Percentiles rank a stretch among this genome's conserved stretches.
Evolutionary conservation across 495 filamentous ascomycete genomes (phyloP).

Genomic region (Lentithecium fluviatile): DNA sequence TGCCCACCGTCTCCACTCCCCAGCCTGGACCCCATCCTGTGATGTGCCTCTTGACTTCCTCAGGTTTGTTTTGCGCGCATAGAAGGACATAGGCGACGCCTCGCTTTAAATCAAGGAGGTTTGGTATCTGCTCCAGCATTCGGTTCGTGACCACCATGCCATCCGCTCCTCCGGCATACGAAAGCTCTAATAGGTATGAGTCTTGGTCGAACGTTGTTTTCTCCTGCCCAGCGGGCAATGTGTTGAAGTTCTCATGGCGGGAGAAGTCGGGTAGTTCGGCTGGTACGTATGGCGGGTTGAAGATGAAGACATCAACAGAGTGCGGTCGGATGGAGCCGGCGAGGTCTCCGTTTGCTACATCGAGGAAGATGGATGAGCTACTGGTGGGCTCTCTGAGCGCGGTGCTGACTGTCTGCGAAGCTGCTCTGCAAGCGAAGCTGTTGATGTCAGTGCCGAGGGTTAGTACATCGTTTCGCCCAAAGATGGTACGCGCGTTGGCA

Average conservation of each 20-base stretch:
- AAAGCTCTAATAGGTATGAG: slow-evolving; percentile 76
- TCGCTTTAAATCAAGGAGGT: slow-evolving; percentile 55
- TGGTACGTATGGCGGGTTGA: slow-evolving; percentile 97
- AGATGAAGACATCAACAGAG: slow-evolving; percentile 78
- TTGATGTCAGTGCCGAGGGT: slow-evolving; percentile 81
- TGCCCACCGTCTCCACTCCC: slow-evolving; percentile 75
- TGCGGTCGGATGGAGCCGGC: slow-evolving; percentile 53
- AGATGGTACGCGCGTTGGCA: slow-evolving; percentile 68
- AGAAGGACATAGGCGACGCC: slow-evolving; percentile 89
- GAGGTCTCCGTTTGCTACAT: slow-evolving; percentile 66
- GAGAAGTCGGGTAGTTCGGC: slow-evolving; percentile 61
- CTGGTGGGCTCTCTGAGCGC: slow-evolving; percentile 46
- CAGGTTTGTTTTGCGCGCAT: slow-evolving; percentile 81
- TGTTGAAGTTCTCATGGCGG: slow-evolving; percentile 35
- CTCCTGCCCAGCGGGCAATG: slow-evolving; percentile 37
- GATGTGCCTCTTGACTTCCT: slow-evolving; percentile 68
- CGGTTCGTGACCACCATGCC: slow-evolving; percentile 92
- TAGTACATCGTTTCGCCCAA: slow-evolving; percentile 68
- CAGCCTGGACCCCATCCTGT: slow-evolving; percentile 57
- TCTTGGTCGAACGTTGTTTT: slow-evolving; percentile 60
- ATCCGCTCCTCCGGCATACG: slow-evolving; percentile 82
- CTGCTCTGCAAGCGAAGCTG: slow-evolving; percentile 70
- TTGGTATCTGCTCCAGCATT: slow-evolving; percentile 65
- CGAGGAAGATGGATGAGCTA: slow-evolving; percentile 50
- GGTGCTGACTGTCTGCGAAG: slow-evolving; percentile 57